phyloP scores from a whole-genome alignment of 352 stramenopile genomes.

The Phytophthora chlamydospora region DNA sequence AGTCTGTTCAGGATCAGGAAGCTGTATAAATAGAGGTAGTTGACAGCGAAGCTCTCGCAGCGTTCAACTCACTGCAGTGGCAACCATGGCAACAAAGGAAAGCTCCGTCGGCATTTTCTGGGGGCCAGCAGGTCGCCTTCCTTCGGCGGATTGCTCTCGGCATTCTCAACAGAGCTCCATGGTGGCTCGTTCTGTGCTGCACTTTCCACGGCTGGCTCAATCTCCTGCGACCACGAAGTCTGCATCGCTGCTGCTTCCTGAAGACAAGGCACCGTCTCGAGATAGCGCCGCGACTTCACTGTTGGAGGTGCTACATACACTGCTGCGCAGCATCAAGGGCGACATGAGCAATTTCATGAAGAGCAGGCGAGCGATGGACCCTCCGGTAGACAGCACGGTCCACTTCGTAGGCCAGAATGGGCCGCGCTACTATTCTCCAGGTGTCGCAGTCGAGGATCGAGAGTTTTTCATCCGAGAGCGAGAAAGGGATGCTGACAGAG shows the following conservation, averaged over 20 bases:
- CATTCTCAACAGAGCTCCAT: not conserved
- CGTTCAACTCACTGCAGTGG: constrained; percentile 4
- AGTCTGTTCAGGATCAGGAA: constrained; percentile 63
- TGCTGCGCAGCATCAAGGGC: constrained; percentile 49
- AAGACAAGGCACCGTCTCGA: not conserved
- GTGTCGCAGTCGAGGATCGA: constrained; percentile 39
- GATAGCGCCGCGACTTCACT: constrained; percentile 35
- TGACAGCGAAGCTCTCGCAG: not conserved
- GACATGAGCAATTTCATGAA: constrained; percentile 44
- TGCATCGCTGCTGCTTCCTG: not conserved
- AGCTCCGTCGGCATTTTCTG: constrained; percentile 43
- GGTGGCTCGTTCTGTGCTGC: not conserved
- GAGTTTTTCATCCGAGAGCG: constrained; percentile 44
- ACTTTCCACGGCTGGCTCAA: constrained; percentile 12
- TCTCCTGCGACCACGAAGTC: constrained; percentile 5
- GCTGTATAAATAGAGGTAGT: constrained; percentile 22
- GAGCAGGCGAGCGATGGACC: constrained; percentile 36
- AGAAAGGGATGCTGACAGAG: constrained; percentile 24
- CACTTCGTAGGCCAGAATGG: constrained; percentile 13
- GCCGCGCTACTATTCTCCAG: constrained; percentile 28
- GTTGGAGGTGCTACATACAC: constrained; percentile 51
- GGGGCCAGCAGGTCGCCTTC: constrained; percentile 11
- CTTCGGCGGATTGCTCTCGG: not conserved
- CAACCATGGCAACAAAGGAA: constrained; percentile 9
- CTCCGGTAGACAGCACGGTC: constrained; percentile 24